phyloP scores from a whole-genome alignment of 306 rosid species.

The Sechiopsis laciniata region DNA sequence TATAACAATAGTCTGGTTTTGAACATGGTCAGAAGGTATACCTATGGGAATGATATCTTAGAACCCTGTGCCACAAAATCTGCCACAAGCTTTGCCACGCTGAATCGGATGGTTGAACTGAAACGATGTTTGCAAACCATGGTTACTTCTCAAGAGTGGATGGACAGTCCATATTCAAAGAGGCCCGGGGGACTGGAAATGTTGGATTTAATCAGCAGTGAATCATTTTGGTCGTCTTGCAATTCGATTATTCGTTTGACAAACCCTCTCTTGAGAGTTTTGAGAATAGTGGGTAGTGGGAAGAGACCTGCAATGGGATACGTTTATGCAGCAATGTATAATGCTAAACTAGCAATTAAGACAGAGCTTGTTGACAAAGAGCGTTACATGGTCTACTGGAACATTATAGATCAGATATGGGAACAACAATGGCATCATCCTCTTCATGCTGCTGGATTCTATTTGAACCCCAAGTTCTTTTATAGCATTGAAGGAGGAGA shows the following conservation, averaged over 20 bases:
- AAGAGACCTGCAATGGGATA: conserved; percentile 87
- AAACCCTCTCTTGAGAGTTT: conserved; percentile 59
- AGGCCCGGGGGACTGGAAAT: conserved; percentile 70
- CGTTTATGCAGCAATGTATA: conserved; percentile 71
- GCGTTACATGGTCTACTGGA: conserved; percentile 77
- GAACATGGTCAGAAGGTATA: conserved; percentile 70
- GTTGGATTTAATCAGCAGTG: conserved; percentile 60
- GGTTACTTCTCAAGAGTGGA: conserved; percentile 90
- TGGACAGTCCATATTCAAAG: conserved; percentile 71
- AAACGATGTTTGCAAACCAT: conserved; percentile 71
- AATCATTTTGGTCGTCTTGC: conserved; percentile 86
- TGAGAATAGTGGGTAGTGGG: conserved; percentile 57
- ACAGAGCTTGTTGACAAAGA: conserved; percentile 62
- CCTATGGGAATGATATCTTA: conserved; percentile 67
- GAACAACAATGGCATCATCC: conserved; percentile 69
- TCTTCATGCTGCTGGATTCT: conserved; percentile 84
- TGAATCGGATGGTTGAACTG: conserved; percentile 74
- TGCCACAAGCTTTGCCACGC: conserved; percentile 56
- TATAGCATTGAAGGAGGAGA: conserved; percentile 80
- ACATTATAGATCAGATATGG: conserved; percentile 82
- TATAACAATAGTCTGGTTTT: conserved; percentile 61
- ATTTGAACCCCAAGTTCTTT: conserved; percentile 78
- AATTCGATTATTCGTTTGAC: conserved; percentile 54
- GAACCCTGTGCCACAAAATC: conserved; percentile 54
- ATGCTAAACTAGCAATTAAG: conserved; percentile 75